Evolutionary conservation across 306 rosid species (phyloP).

Genomic region (Cicer arietinum): DNA sequence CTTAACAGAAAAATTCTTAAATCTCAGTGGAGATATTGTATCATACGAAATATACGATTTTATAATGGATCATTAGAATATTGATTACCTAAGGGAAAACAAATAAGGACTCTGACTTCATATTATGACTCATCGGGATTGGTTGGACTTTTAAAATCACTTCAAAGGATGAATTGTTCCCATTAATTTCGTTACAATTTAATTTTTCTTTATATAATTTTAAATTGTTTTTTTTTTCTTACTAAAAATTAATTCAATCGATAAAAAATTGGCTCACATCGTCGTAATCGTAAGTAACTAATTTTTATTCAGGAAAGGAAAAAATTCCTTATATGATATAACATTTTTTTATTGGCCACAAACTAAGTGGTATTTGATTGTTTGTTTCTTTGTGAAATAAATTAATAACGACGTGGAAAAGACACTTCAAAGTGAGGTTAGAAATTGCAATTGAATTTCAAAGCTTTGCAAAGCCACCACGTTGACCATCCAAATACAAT

Average conservation of each 20-base stretch:
- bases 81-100: slow-evolving; percentile 4
- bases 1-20: slow-evolving; percentile 6
- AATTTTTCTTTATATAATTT: neutral
- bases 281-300: too few relatives aligned
- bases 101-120: slow-evolving; percentile 33
- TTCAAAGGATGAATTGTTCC: neutral
- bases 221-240: too few relatives aligned
- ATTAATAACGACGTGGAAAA: slow-evolving; percentile 5
- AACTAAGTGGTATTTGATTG: slow-evolving; percentile 6
- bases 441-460: slow-evolving; percentile 35
- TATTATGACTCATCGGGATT: slow-evolving; percentile 9
- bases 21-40: slow-evolving; percentile 24
- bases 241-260: too few relatives aligned
- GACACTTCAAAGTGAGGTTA: neutral
- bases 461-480: slow-evolving; percentile 61
- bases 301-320: too few relatives aligned
- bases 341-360: slow-evolving; percentile 34
- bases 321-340: too few relatives aligned
- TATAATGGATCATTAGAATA: slow-evolving; percentile 9
- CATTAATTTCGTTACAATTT: neutral
- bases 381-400: slow-evolving; percentile 2
- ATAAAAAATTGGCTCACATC: too few relatives aligned
- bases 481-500: slow-evolving; percentile 77
- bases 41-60: slow-evolving; percentile 7
- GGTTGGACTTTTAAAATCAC: slow-evolving; percentile 27